Evolutionary conservation across 2,329 filamentous ascomycete species (phyloP), one percentile per base, ranked within the genome.

Genomic region (Phialemoniopsis sp.): DNA sequence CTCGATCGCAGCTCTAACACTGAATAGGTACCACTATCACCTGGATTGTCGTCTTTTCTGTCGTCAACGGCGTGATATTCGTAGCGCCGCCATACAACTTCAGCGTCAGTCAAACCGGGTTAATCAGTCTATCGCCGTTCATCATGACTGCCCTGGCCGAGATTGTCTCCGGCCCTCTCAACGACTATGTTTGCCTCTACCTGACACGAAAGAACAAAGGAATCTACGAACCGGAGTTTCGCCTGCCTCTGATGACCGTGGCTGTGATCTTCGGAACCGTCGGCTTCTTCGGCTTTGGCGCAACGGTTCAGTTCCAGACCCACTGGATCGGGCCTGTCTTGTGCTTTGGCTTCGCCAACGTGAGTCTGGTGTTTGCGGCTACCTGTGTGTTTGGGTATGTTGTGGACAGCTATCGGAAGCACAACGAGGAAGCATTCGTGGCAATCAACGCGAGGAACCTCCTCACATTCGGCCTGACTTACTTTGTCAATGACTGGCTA

Each of bases 171-270:
- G 71, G 70, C 2, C 68, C 68, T 1, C 46, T 73, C 34, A 70
- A 66, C 47, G 71, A 72, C 50, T 66, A 57, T 53, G 50, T 67
- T 26, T 62, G 57, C 40, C 44, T 72, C 15, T 68, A 58, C 53
- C 62, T 72, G 40, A 66, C 70, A 4, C 67, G 64, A 49, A 64
- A 59, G 44, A 76, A 75, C 50, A 57, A 56, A 15, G 72, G 72
- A n/a, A 57, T 73, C 35, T 76, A 75, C 52, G 72, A 76, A 48
- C 73, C 72, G 5, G 72, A 76, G 47, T 76, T 74, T 47, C 64
- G 72, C 9, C 57, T 72, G 8, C 62, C 62, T 12, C 58, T 68
- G 2, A 62, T 70, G 44, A 40, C 62, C 18, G 54, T 68, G 6
- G 61, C 66, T 2, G 54, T 61, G 13, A 37, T 72, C 12, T 46